These are phyloP conservation scores for Pichia pseudocactophila DNA, from an alignment of 805 yeast genomes.

Conservation along the genomic window DNA sequence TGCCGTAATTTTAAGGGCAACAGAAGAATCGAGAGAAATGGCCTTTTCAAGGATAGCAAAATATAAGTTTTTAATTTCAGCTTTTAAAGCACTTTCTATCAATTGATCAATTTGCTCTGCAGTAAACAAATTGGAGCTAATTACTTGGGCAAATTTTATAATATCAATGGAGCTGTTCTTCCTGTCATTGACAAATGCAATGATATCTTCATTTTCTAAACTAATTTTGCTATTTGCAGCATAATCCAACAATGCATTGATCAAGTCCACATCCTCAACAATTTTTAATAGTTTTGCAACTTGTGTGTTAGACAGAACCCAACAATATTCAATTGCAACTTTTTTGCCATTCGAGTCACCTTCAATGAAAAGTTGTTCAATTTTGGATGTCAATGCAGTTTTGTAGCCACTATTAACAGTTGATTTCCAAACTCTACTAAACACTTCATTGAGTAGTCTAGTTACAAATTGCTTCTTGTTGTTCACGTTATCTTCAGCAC, in stretches of 20 bases:
- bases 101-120: constrained; percentile 1
- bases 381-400: not conserved
- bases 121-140: not conserved
- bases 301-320: constrained; percentile 9
- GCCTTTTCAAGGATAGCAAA: constrained; percentile 5
- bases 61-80: not conserved
- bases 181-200: not conserved
- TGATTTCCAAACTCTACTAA: constrained; percentile 11
- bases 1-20: not conserved
- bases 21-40: not conserved
- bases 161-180: not conserved
- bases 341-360: not conserved
- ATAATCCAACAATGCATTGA: not conserved
- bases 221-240: constrained; percentile 1
- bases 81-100: not conserved
- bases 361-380: too few species aligned
- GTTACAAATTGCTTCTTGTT: constrained; percentile 14
- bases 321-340: not conserved
- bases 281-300: constrained; percentile 1
- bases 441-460: constrained; percentile 23
- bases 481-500: constrained; percentile 1
- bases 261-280: not conserved
- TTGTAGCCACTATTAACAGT: not conserved
- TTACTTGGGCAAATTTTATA: constrained; percentile 1
- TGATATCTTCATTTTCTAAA: not conserved